Evolutionary conservation across 805 yeast species (phyloP).

Genomic region (Yarrowia sp.): DNA sequence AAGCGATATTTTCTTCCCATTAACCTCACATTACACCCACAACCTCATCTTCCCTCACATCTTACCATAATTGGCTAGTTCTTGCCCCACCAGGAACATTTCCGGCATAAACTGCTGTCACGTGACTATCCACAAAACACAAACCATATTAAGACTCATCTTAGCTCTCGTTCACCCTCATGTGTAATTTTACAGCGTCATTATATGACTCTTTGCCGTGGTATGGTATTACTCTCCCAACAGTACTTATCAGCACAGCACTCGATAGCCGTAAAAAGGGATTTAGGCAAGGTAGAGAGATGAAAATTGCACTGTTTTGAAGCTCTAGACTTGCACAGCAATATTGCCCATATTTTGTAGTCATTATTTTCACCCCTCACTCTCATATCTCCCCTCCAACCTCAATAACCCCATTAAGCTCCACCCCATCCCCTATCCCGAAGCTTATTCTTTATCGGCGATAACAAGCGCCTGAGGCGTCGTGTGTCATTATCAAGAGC

Average conservation of each 20-base stretch:
- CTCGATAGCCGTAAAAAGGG: neutral
- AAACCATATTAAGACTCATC: neutral
- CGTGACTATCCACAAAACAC: neutral
- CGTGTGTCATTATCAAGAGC: neutral
- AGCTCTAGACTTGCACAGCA: neutral
- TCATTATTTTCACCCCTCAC: neutral
- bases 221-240: neutral
- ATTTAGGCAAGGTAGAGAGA: neutral
- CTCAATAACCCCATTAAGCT: neutral
- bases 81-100: no score
- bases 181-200: neutral
- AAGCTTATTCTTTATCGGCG: slow-evolving; percentile 28
- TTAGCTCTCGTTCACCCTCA: neutral
- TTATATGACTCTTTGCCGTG: neutral
- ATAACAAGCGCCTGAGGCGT: slow-evolving; percentile 28
- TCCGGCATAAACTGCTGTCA: no score
- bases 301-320: neutral
- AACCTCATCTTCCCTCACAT: no score
- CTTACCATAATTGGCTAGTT: no score
- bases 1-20: no score
- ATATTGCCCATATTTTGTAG: neutral
- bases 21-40: no score
- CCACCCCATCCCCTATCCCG: slow-evolving; percentile 12
- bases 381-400: neutral
- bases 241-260: neutral